Evolutionary conservation across 1,139 yeast species (phyloP).

Genomic region (Suhomyces bribrorum): DNA sequence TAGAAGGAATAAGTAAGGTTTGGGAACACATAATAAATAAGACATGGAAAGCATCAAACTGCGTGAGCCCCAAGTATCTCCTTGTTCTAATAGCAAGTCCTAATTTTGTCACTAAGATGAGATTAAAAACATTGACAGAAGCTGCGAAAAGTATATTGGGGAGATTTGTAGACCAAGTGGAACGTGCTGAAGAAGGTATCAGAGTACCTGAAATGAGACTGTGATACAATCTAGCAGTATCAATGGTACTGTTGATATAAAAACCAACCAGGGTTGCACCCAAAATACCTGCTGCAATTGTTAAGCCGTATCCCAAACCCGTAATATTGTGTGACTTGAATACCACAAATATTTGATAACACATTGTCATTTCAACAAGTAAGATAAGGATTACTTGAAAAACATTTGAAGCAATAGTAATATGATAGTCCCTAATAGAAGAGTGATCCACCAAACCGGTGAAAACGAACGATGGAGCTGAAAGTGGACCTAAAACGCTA

Average conservation of each 20-base stretch:
- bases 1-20: conserved; percentile 75
- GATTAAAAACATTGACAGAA: conserved; percentile 63
- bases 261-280: conserved; percentile 55
- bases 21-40: conserved; percentile 81
- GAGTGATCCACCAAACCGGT: conserved; percentile 42
- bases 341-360: conserved; percentile 69
- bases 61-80: conserved; percentile 72
- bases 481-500: conserved; percentile 54
- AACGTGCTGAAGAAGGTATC: neutral
- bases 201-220: conserved; percentile 12
- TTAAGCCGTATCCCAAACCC: conserved; percentile 39
- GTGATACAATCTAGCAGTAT: conserved; percentile 14
- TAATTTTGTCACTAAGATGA: conserved; percentile 62
- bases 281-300: conserved; percentile 40
- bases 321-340: conserved; percentile 56
- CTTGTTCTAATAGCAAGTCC: conserved; percentile 68
- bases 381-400: conserved; percentile 60
- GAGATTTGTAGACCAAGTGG: conserved; percentile 41
- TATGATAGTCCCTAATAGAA: conserved; percentile 1
- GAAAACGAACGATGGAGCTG: conserved; percentile 49
- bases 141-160: conserved; percentile 67
- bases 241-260: conserved; percentile 44
- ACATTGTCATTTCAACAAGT: conserved; percentile 62
- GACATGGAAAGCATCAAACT: conserved; percentile 80
- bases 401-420: conserved; percentile 60